Percentiles rank a stretch among this genome's conserved stretches.
phyloP scores from a whole-genome alignment of 257 asterid genomes.

The Henckelia pumila region DNA sequence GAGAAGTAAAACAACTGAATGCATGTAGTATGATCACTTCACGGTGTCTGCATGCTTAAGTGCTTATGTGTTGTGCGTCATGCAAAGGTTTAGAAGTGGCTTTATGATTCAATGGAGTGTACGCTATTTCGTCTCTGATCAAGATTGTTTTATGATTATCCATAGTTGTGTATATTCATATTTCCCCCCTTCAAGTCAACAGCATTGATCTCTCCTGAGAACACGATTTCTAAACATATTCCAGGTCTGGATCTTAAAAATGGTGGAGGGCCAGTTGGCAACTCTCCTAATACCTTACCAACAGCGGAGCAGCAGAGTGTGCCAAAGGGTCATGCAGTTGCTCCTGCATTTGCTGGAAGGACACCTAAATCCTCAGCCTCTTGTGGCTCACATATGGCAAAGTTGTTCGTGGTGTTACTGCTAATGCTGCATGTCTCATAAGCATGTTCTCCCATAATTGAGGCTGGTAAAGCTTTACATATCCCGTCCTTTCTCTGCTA shows the following conservation, averaged over 20 bases:
- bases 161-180: not conserved
- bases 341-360: conserved; percentile 72
- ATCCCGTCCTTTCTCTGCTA: not conserved
- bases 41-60: not conserved
- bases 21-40: not conserved
- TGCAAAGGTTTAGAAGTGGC: not conserved
- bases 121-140: not conserved
- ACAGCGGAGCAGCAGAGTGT: conserved; percentile 61
- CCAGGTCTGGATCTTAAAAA: conserved; percentile 58
- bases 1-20: not conserved
- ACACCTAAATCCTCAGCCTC: conserved; percentile 52
- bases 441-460: not conserved
- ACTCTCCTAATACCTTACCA: conserved; percentile 64
- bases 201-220: not conserved
- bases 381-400: conserved; percentile 30
- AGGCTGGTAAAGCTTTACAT: not conserved
- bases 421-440: conserved; percentile 35
- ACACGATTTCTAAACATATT: conserved; percentile 16
- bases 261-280: conserved; percentile 40
- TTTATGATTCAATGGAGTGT: not conserved
- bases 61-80: not conserved
- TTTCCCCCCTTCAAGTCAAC: not conserved
- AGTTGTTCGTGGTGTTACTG: conserved; percentile 35
- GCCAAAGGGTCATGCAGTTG: conserved; percentile 52
- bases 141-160: not conserved